phyloP scores from a whole-genome alignment of 805 yeast species.

The Zygosaccharomyces gambellarensis region DNA sequence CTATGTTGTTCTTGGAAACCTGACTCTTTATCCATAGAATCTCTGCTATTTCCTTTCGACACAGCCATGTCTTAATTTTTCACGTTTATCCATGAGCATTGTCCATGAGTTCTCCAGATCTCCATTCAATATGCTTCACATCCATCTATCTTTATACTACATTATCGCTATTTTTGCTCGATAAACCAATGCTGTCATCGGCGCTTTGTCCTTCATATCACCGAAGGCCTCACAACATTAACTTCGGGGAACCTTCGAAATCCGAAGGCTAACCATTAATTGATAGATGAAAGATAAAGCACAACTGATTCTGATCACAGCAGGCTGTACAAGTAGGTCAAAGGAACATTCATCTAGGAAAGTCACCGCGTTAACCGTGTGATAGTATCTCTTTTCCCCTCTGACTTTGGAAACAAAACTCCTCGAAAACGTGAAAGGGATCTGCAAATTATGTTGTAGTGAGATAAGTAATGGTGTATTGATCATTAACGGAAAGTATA shows the following conservation, averaged over 20 bases:
- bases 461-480: background rate
- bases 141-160: background rate
- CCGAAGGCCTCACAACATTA: background rate
- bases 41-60: background rate
- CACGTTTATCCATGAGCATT: background rate
- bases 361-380: too few relatives aligned
- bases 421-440: too few relatives aligned
- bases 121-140: background rate
- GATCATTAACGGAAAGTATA: background rate
- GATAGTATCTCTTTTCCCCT: too few relatives aligned
- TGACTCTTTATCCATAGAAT: background rate
- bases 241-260: background rate
- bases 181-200: background rate
- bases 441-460: too few relatives aligned
- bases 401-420: too few relatives aligned
- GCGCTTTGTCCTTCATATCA: background rate
- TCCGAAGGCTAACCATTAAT: background rate
- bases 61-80: background rate
- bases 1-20: background rate
- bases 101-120: background rate
- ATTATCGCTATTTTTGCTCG: too few relatives aligned
- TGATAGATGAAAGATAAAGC: too few relatives aligned
- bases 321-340: too few relatives aligned
- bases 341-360: too few relatives aligned
- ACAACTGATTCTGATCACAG: too few relatives aligned